Percentiles rank a stretch among this genome's conserved stretches.
Conservation (phyloP, 1,284 basidiomycete genomes). For the Vanrija pseudolonga region DNA sequence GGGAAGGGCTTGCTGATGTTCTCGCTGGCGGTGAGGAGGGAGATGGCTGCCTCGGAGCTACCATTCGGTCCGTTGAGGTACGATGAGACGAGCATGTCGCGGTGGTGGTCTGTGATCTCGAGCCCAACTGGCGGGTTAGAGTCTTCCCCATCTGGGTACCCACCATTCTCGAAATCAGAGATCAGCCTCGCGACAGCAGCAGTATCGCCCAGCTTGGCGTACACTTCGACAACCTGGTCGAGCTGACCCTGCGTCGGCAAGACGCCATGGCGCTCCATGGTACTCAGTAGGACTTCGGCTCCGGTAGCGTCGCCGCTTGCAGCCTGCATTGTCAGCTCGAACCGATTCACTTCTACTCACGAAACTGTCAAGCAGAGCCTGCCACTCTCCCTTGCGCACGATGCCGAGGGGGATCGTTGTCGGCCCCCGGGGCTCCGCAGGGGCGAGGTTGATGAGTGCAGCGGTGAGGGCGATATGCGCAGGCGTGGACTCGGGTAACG, state of each 20-base stretch:
- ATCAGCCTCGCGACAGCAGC: conserved; percentile 22
- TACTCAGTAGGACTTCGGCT: conserved; percentile 14
- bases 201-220: conserved; percentile 22
- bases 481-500: conserved; percentile 1
- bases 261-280: conserved; percentile 19
- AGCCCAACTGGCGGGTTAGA: conserved; percentile 20
- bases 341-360: conserved; percentile 13
- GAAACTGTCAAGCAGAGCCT: conserved; percentile 36
- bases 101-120: conserved; percentile 16
- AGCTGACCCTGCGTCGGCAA: conserved; percentile 8
- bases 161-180: conserved; percentile 20
- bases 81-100: conserved; percentile 31
- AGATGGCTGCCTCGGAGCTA: conserved; percentile 36
- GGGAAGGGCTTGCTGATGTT: conserved; percentile 40
- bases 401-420: conserved; percentile 33
- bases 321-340: conserved; percentile 5
- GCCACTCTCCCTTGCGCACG: conserved; percentile 33
- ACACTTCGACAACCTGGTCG: conserved; percentile 16
- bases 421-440: not conserved
- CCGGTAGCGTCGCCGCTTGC: conserved; percentile 7
- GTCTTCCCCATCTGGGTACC: not conserved
- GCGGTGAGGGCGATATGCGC: conserved; percentile 18
- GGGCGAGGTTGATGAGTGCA: conserved; percentile 3
- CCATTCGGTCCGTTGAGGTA: conserved; percentile 20
- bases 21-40: conserved; percentile 44